Conservation (phyloP, 306 rosid species). For the Begonia peltatifolia region DNA sequence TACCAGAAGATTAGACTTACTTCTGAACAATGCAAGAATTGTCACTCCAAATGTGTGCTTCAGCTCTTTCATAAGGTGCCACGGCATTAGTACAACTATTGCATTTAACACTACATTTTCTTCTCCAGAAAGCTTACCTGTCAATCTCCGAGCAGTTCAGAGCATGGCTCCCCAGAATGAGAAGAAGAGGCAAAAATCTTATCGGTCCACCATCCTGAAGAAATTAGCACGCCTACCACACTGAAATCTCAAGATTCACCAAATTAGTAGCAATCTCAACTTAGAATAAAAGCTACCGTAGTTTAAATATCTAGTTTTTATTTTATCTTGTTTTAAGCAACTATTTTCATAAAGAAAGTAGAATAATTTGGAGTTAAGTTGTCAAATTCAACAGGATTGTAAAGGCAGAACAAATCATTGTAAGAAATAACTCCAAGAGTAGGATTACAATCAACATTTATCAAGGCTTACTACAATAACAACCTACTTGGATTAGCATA, state of each 20-base stretch:
- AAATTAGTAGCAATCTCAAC: not conserved
- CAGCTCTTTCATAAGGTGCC: constrained; percentile 33
- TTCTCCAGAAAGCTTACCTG: constrained; percentile 5
- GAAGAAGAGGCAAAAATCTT: constrained; percentile 8
- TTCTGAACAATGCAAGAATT: constrained; percentile 39
- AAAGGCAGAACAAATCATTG: not conserved
- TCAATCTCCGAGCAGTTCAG: constrained; percentile 1
- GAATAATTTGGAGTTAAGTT: not conserved
- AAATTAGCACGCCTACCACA: constrained; percentile 1
- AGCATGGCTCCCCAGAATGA: constrained; percentile 9
- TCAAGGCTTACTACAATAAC: too few relatives aligned
- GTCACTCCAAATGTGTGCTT: constrained; percentile 31
- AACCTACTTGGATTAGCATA: too few relatives aligned
- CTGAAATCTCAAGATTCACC: constrained; percentile 1
- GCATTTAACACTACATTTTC: constrained; percentile 11
- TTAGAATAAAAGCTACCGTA: not conserved
- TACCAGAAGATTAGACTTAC: constrained; percentile 20
- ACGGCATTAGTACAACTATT: constrained; percentile 34
- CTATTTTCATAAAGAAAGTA: not conserved
- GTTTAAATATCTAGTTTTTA: not conserved
- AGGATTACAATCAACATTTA: too few relatives aligned
- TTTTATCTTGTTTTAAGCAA: not conserved
- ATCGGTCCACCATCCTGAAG: constrained; percentile 4
- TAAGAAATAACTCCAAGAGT: too few relatives aligned
- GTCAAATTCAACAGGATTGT: not conserved